phyloP scores from a whole-genome alignment of 257 asterid species.

The Solanum chiquidenum region DNA sequence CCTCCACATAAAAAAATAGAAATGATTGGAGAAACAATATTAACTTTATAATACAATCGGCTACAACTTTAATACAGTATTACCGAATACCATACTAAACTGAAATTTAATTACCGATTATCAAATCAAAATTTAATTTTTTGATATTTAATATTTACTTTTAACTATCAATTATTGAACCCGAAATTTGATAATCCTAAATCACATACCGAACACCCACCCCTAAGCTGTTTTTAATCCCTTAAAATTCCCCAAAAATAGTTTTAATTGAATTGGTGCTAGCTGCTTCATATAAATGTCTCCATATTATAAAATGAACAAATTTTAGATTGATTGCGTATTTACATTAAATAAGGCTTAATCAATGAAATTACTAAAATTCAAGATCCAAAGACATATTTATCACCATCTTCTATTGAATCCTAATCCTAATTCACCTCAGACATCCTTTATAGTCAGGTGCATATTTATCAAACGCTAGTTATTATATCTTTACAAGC shows the following conservation, averaged over 20 bases:
- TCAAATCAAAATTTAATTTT: too few relatives aligned
- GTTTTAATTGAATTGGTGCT: not conserved
- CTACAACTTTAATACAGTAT: too few relatives aligned
- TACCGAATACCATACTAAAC: too few relatives aligned
- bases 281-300: not conserved
- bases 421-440: conserved; percentile 24
- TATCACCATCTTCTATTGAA: not conserved
- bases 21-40: too few relatives aligned
- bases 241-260: not conserved
- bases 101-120: too few relatives aligned
- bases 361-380: not conserved
- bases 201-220: too few relatives aligned
- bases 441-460: conserved; percentile 28
- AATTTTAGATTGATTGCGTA: not conserved
- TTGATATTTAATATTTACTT: too few relatives aligned
- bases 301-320: not conserved
- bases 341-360: conserved; percentile 7
- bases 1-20: too few relatives aligned
- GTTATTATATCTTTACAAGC: conserved; percentile 15
- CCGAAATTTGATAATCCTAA: too few relatives aligned
- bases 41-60: too few relatives aligned
- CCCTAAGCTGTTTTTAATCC: too few relatives aligned
- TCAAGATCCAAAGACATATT: not conserved
- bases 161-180: too few relatives aligned
- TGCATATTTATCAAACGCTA: conserved; percentile 2